Base-by-base conservation (phyloP, 306 rosid genomes). In the Casuarina equisetifolia region DNA sequence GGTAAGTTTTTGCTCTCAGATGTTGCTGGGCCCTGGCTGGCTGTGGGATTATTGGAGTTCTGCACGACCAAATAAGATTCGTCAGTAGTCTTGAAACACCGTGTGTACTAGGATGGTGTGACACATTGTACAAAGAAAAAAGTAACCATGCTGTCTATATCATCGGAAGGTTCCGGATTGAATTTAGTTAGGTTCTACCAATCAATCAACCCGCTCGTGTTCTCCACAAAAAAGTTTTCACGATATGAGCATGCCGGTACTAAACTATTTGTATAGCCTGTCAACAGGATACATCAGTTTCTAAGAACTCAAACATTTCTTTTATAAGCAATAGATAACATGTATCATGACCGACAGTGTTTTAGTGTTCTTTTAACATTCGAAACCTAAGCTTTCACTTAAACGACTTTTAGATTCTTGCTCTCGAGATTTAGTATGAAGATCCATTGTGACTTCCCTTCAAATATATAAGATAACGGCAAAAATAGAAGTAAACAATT, bases 21-120 rank as follows among this genome's bases (percentile, higher is more conserved):
- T 57, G 94, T 88, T 67, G 84, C 86, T 71, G 89, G 81, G 35
- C 86, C 89, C 72, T 76, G 94, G 82, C 89, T 83, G 45, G 58
- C 71, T 2, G 84, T 52, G 36, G 79, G 36, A 54, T 81, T 80
- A 43, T 78, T 88, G 45, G 82, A 74, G 43, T 74, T 73, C 94
- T 90, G 86, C 87, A 77, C 74, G 50, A 49, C 81, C 54, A 74
- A 3, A 74, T 62, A 6, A 17, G 3, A 74, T 10, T 9, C 12
- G 55, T 71, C 50, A 84, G 72, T 40, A 49, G 49, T 36, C 7
- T 70, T 15, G 19, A 44, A 12, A 35, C 16, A 2, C 6, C 44
- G 38, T 69, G 73, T 46, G 55, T 51, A 43, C 55, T 50, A n/a
- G 63, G 25, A 66, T 42, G 46, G 20, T 48, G 25, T 9, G 39